Percentiles rank a stretch among this genome's conserved stretches.
Evolutionary conservation across 2,329 filamentous ascomycete species (phyloP).

Genomic region (Beauveria sp.): DNA sequence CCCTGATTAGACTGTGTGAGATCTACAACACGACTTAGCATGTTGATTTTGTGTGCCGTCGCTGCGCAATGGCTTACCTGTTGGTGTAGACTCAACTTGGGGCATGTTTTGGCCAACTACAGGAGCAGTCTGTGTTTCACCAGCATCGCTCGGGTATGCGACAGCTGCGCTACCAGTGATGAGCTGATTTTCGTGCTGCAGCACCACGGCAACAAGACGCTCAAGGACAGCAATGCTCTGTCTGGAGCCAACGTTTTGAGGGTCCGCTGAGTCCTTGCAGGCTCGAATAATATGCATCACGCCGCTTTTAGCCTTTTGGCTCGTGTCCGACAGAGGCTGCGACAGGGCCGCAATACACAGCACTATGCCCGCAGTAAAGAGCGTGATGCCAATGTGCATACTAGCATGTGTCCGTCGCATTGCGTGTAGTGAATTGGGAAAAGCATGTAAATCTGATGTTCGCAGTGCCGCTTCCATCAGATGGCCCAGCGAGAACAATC

Average conservation of each 20-base stretch:
- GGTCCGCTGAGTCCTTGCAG: neutral
- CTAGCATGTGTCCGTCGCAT: conserved; percentile 3
- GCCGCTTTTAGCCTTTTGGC: conserved; percentile 5
- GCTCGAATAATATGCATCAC: conserved; percentile 11
- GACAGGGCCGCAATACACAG: conserved; percentile 5
- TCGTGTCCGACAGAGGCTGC: conserved; percentile 4
- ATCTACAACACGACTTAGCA: neutral
- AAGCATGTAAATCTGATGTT: neutral
- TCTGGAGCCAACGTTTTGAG: neutral
- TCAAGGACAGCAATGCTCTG: conserved; percentile 11
- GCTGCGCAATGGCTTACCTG: neutral
- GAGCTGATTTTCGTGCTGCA: conserved; percentile 8
- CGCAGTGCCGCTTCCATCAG: conserved; percentile 2
- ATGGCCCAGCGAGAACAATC: neutral
- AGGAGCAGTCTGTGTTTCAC: neutral
- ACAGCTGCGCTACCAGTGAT: conserved; percentile 1
- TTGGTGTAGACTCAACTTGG: neutral
- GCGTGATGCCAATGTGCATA: conserved; percentile 12
- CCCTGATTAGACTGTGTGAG: neutral
- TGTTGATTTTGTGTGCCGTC: neutral
- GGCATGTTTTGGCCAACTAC: neutral
- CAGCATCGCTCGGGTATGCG: neutral
- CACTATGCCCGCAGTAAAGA: conserved; percentile 11
- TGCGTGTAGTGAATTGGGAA: conserved; percentile 3
- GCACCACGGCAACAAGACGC: conserved; percentile 7